Evolutionary conservation across 2,329 filamentous ascomycete species (phyloP).

Genomic region (Trichoderma sp.): DNA sequence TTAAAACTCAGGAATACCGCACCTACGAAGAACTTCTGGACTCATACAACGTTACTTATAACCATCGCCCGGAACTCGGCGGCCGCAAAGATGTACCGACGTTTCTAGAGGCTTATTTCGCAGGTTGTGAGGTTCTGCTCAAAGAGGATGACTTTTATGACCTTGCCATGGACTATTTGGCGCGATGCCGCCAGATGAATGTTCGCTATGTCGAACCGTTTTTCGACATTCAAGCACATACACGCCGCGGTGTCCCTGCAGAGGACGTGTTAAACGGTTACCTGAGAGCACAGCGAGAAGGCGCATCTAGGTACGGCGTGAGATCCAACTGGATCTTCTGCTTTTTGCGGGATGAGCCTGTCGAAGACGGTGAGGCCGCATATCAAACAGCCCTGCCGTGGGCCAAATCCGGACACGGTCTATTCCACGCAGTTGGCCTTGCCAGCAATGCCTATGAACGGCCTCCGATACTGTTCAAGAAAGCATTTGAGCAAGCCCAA

Average conservation of each 20-base stretch:
- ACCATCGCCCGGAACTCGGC: slow-evolving; percentile 38
- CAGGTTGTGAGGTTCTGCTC: slow-evolving; percentile 67
- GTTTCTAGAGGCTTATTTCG: slow-evolving; percentile 72
- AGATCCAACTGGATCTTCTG: slow-evolving; percentile 66
- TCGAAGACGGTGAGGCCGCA: slow-evolving; percentile 64
- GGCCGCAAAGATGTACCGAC: slow-evolving; percentile 37
- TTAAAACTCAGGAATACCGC: slow-evolving; percentile 48
- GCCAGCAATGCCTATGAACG: slow-evolving; percentile 46
- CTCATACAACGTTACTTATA: slow-evolving; percentile 60
- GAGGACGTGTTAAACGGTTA: slow-evolving; percentile 62
- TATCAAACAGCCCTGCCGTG: slow-evolving; percentile 47
- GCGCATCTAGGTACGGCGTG: slow-evolving; percentile 59
- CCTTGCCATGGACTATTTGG: slow-evolving; percentile 69
- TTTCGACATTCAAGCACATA: slow-evolving; percentile 77
- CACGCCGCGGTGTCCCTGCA: slow-evolving; percentile 61
- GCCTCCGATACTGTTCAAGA: slow-evolving; percentile 44
- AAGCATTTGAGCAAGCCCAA: slow-evolving; percentile 36
- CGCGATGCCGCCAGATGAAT: slow-evolving; percentile 58
- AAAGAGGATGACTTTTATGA: slow-evolving; percentile 66
- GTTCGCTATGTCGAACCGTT: slow-evolving; percentile 74
- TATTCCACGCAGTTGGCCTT: slow-evolving; percentile 46
- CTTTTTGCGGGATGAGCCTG: slow-evolving; percentile 65
- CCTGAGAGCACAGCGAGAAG: slow-evolving; percentile 54
- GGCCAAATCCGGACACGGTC: slow-evolving; percentile 33
- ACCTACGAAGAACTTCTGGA: slow-evolving; percentile 56